Conservation (phyloP, 495 filamentous ascomycete species). For the Podospora tetraspora region DNA sequence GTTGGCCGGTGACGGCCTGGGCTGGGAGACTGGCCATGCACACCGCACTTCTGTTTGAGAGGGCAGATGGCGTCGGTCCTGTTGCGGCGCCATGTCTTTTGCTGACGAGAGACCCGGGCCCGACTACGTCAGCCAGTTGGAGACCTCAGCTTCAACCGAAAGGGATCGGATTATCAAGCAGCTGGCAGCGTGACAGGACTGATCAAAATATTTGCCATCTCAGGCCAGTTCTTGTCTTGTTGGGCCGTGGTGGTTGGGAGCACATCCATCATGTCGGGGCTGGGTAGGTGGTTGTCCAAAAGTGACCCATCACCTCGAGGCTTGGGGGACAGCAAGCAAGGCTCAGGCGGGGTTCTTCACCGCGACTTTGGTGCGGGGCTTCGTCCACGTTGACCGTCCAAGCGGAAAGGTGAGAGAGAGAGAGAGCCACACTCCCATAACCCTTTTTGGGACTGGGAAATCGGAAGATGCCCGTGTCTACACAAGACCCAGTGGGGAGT, state of each 20-base stretch:
- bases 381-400: slow-evolving; percentile 9
- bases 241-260: background rate
- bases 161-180: background rate
- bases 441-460: too few relatives aligned
- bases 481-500: background rate
- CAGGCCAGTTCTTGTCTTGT: background rate
- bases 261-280: background rate
- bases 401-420: background rate
- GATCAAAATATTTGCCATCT: background rate
- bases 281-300: slow-evolving; percentile 4
- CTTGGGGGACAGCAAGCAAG: background rate
- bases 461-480: background rate
- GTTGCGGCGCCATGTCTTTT: slow-evolving; percentile 3
- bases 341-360: slow-evolving; percentile 11
- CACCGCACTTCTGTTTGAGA: slow-evolving; percentile 5
- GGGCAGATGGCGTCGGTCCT: background rate
- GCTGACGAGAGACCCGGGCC: slow-evolving; percentile 15
- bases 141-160: background rate
- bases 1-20: background rate
- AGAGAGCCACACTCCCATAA: background rate
- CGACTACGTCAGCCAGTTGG: background rate
- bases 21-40: background rate
- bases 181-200: background rate
- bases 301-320: background rate
- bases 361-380: slow-evolving; percentile 15